These are phyloP conservation scores for Eucalyptus melliodora DNA, from an alignment of 345 rosid species.

Conservation along the genomic window DNA sequence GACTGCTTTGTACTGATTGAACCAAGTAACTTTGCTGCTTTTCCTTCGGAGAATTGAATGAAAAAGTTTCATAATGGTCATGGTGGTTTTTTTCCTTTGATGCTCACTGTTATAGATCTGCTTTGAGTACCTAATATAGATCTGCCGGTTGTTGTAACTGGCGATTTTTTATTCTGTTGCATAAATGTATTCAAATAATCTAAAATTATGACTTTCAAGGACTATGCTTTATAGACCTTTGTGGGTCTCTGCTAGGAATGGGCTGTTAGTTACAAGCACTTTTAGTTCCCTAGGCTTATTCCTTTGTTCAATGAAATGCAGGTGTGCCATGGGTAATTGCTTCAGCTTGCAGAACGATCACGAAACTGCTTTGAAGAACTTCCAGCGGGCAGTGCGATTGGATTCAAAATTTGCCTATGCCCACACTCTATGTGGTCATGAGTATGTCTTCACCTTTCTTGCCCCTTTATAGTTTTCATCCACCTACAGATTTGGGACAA, in stretches of 20 bases:
- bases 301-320: conserved; percentile 5
- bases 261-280: background rate
- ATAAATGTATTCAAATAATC: background rate
- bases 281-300: background rate
- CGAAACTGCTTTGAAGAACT: conserved; percentile 87
- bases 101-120: background rate
- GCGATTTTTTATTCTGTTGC: background rate
- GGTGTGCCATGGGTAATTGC: conserved; percentile 99
- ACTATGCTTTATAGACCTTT: background rate
- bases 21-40: background rate
- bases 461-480: background rate
- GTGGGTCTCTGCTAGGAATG: background rate
- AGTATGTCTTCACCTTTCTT: conserved; percentile 33
- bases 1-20: background rate
- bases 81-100: background rate
- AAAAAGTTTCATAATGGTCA: background rate
- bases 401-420: conserved; percentile 90
- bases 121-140: background rate
- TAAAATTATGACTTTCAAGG: background rate
- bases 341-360: conserved; percentile 97
- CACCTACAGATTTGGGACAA: background rate
- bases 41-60: background rate
- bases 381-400: conserved; percentile 85
- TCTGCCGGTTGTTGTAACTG: background rate
- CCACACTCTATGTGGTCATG: conserved; percentile 93